These are phyloP conservation scores for Lasiosphaeria ovina DNA, from an alignment of 495 filamentous ascomycete genomes.

Conservation along the genomic window DNA sequence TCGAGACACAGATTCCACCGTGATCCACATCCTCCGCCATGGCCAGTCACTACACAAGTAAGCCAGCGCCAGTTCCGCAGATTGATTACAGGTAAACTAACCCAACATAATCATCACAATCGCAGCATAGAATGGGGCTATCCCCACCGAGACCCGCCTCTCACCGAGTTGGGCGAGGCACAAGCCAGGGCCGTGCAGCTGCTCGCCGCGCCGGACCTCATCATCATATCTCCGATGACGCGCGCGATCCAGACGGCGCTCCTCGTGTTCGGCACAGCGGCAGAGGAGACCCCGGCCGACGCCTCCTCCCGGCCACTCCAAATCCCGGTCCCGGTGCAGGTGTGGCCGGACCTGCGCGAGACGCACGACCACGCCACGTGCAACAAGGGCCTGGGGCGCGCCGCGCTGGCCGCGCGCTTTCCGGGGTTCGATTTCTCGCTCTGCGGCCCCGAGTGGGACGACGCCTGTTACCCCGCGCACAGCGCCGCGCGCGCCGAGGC, in stretches of 20 bases:
- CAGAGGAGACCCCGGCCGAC: neutral
- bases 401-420: conserved; percentile 5
- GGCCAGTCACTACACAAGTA: conserved; percentile 9
- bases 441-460: conserved; percentile 5
- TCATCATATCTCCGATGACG: conserved; percentile 54
- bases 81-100: neutral
- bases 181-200: conserved; percentile 50
- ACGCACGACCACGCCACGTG: neutral
- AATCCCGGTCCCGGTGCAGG: neutral
- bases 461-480: neutral
- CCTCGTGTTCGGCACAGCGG: conserved; percentile 32
- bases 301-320: too few species aligned
- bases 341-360: conserved; percentile 11
- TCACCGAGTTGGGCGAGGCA: conserved; percentile 47
- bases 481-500: neutral
- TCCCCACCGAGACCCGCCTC: conserved; percentile 46
- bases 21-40: conserved; percentile 6
- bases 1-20: neutral
- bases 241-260: conserved; percentile 54
- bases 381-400: conserved; percentile 1
- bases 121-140: conserved; percentile 17
- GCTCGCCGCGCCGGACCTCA: conserved; percentile 42
- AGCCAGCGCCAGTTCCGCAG: neutral
- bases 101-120: neutral
- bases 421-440: conserved; percentile 1